Evolutionary conservation across 2,329 filamentous ascomycete species (phyloP).

Genomic region (Beauveria varroae): DNA sequence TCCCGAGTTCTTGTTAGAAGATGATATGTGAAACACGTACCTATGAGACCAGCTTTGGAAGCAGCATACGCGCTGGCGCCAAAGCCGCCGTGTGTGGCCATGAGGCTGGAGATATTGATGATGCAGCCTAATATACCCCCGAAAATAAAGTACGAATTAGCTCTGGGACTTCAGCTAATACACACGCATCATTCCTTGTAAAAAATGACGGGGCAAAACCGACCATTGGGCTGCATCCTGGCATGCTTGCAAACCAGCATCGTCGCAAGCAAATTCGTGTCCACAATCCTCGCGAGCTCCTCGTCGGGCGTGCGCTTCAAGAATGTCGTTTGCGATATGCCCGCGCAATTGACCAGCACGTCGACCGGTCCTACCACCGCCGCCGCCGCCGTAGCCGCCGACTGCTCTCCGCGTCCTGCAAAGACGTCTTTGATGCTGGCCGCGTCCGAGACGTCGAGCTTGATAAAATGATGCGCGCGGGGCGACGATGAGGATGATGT

Average conservation of each 20-base stretch:
- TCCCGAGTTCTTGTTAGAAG: not conserved
- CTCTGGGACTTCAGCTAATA: not conserved
- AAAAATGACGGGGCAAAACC: not conserved
- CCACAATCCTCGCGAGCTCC: constrained; percentile 50
- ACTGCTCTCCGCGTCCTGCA: not conserved
- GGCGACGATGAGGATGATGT: constrained; percentile 12
- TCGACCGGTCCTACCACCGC: constrained; percentile 30
- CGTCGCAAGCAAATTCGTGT: constrained; percentile 63
- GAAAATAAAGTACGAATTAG: not conserved
- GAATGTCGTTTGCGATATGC: constrained; percentile 58
- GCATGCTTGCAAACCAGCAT: constrained; percentile 52
- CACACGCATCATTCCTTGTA: not conserved
- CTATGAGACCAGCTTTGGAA: constrained; percentile 72
- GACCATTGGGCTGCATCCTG: constrained; percentile 26
- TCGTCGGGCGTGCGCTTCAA: constrained; percentile 47
- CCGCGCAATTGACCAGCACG: constrained; percentile 74
- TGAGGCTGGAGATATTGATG: constrained; percentile 73
- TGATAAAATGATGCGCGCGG: constrained; percentile 26
- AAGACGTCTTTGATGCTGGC: constrained; percentile 26
- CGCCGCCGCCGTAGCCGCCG: not conserved
- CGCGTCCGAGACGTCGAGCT: constrained; percentile 24
- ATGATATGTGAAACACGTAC: constrained; percentile 30
- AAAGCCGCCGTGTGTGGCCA: constrained; percentile 59
- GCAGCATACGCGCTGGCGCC: constrained; percentile 71
- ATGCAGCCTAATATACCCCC: constrained; percentile 48